Evolutionary conservation across 1,284 basidiomycete species (phyloP), one percentile per base, ranked within the genome.

Genomic region (Cryptococcus sp.): DNA sequence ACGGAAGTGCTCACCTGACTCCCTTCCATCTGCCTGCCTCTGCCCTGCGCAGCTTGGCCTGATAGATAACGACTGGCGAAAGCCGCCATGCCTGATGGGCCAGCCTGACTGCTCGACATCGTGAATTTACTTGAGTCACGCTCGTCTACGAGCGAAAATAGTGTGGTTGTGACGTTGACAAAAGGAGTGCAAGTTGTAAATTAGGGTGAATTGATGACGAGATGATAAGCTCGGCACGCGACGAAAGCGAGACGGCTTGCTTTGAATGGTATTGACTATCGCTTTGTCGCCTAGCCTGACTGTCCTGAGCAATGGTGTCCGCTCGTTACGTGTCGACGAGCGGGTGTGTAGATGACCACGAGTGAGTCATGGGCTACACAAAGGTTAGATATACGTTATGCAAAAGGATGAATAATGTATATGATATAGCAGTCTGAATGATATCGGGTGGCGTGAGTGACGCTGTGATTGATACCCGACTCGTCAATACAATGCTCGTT

Each of bases 51-150:
- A 58, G 37, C 46, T 68, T 70, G 37, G 61, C 61, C 8, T 10
- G 67, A 52, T 11, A 77, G 61, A 46, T 72, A 77, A n/a, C 64
- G 61, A 62, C 73, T 74, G 15, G 75, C 75, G 54, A 73, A 77
- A 8, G 64, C 59, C 7, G 74, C 69, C 55, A 76, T 73, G 6
- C 69, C 59, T 3, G 72, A 69, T 16, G 73, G 63, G 15, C 59
- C 67, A 55, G 64, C 59, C 17, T 57, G 55, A 26, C 46, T 52
- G 43, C 49, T 26, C 13, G 57, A 54, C 57, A 59, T 59, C n/a
- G 6, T 55, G 46, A 16, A 7, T 46, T 4, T 6, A 16, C 29
- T 34, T 10, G n/a, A 2, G 3, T 34, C 29, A 34, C 29, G 29
- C 29, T 34, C 8, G 8, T 10, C 2, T 34, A 13, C 41, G 13